Percentiles rank a stretch among this genome's conserved stretches.
These are phyloP conservation scores for Lasiodiplodia sp. DNA, from an alignment of 2,329 filamentous ascomycete species.

Conservation along the genomic window DNA sequence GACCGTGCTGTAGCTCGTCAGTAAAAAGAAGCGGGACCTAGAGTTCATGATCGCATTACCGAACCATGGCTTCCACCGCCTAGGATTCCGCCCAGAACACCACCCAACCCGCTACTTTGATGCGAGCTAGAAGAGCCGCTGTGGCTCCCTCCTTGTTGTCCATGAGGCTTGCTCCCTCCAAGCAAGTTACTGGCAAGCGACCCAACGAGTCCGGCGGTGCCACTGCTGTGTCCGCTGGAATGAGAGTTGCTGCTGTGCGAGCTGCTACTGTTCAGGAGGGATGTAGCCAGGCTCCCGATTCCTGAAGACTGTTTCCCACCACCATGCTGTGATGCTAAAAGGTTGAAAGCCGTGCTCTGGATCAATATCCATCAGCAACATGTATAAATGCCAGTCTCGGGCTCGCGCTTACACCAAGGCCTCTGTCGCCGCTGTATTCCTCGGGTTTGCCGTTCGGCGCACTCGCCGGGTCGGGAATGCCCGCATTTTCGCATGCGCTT, in stretches of 20 bases:
- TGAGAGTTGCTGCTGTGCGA: slow-evolving; percentile 20
- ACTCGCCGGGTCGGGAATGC: slow-evolving; percentile 16
- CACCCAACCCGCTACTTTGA: slow-evolving; percentile 37
- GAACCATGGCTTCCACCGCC: slow-evolving; percentile 41
- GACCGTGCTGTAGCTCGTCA: slow-evolving; percentile 18
- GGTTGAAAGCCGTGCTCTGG: slow-evolving; percentile 29
- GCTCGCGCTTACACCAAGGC: slow-evolving; percentile 29
- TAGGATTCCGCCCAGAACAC: slow-evolving; percentile 44
- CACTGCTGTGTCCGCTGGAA: slow-evolving; percentile 26
- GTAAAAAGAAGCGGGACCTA: background rate
- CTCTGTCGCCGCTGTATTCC: slow-evolving; percentile 30
- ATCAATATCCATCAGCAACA: slow-evolving; percentile 8
- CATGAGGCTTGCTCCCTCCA: slow-evolving; percentile 44
- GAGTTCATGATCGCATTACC: slow-evolving; percentile 36
- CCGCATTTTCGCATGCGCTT: slow-evolving; percentile 15
- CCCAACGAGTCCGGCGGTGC: slow-evolving; percentile 52
- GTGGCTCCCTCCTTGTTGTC: slow-evolving; percentile 46
- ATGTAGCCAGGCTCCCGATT: slow-evolving; percentile 29
- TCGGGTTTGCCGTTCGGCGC: slow-evolving; percentile 17
- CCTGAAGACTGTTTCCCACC: slow-evolving; percentile 29
- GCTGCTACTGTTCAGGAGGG: slow-evolving; percentile 24
- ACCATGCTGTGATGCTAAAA: slow-evolving; percentile 23
- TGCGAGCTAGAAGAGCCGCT: slow-evolving; percentile 31
- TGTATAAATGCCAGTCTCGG: background rate
- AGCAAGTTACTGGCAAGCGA: slow-evolving; percentile 61